Conservation (phyloP, 768 basidiomycete genomes). For the Calocybe indica region DNA sequence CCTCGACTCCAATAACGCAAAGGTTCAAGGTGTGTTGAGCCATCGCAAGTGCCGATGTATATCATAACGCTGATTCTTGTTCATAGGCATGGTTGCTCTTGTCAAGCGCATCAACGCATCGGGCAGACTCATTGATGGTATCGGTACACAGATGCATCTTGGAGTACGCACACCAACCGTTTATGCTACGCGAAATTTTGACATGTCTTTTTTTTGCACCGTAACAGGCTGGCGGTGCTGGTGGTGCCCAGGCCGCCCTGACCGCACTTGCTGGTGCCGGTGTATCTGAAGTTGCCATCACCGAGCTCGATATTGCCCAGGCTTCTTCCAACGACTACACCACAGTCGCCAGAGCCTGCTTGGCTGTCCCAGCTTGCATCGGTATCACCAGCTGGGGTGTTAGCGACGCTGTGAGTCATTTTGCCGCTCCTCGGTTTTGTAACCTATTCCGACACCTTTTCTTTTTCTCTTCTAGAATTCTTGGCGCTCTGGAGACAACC, state of each 20-base stretch:
- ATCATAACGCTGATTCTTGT: not conserved
- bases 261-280: constrained; percentile 35
- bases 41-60: too few species aligned
- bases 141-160: constrained; percentile 43
- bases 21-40: constrained; percentile 22
- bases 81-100: constrained; percentile 29
- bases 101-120: constrained; percentile 35
- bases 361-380: constrained; percentile 33
- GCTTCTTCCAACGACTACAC: constrained; percentile 36
- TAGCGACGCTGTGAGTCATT: constrained; percentile 30
- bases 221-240: constrained; percentile 28
- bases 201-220: not conserved
- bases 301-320: constrained; percentile 37
- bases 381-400: constrained; percentile 48
- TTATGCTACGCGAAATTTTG: not conserved
- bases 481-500: constrained; percentile 35
- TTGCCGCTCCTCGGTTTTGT: not conserved
- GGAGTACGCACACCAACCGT: constrained; percentile 12
- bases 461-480: constrained; percentile 27
- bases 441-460: not conserved
- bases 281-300: constrained; percentile 38
- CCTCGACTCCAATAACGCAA: constrained; percentile 43
- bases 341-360: constrained; percentile 39
- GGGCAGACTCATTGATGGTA: constrained; percentile 38
- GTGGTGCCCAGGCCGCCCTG: constrained; percentile 37